Conservation (phyloP, 768 basidiomycete genomes). For the Gyrodon lividus region DNA sequence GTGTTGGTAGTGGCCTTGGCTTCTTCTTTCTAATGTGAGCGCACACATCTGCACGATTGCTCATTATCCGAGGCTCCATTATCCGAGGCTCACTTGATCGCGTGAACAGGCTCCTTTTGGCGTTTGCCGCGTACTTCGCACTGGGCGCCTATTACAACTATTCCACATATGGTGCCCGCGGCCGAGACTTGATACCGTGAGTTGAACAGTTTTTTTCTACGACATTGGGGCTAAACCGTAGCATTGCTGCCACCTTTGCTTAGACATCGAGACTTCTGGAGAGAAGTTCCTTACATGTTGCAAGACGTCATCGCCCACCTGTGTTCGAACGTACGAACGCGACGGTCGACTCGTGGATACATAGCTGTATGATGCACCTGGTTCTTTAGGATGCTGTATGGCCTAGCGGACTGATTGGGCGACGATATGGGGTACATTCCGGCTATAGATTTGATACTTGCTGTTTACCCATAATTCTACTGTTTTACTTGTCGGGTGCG, state of each 20-base stretch:
- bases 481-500: not conserved
- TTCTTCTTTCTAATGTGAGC: slow-evolving; percentile 87
- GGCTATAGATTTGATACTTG: slow-evolving; percentile 7
- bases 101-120: slow-evolving; percentile 48
- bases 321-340: slow-evolving; percentile 69
- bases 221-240: slow-evolving; percentile 4
- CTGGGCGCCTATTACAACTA: slow-evolving; percentile 89
- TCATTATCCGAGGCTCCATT: slow-evolving; percentile 1
- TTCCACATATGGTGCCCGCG: slow-evolving; percentile 80
- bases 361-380: slow-evolving; percentile 57
- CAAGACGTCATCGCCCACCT: slow-evolving; percentile 75
- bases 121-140: slow-evolving; percentile 66
- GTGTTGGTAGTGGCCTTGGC: slow-evolving; percentile 72
- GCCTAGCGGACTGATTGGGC: not conserved
- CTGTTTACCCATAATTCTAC: slow-evolving; percentile 9
- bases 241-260: not conserved
- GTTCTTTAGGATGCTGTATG: not conserved
- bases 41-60: not conserved
- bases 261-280: slow-evolving; percentile 89
- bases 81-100: slow-evolving; percentile 33
- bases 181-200: slow-evolving; percentile 81
- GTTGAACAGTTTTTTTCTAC: slow-evolving; percentile 30
- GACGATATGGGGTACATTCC: not conserved
- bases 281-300: slow-evolving; percentile 85
- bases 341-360: slow-evolving; percentile 68